phyloP scores from a whole-genome alignment of 305 asterid species.

The Rubia occidens region DNA sequence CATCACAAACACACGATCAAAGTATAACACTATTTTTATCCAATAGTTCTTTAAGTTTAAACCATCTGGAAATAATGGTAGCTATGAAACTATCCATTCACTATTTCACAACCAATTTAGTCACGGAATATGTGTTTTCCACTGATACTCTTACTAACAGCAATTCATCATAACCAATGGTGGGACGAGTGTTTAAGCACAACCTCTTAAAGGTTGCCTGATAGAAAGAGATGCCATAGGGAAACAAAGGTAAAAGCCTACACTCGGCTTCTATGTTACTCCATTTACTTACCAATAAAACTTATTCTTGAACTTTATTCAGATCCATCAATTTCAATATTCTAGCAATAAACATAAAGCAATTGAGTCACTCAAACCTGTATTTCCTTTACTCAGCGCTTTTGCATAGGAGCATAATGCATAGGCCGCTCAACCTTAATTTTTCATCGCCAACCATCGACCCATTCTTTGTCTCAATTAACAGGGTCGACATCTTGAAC shows the following conservation, averaged over 20 bases:
- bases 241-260: background rate
- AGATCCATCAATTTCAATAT: background rate
- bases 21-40: background rate
- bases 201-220: background rate
- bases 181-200: background rate
- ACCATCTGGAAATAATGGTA: background rate
- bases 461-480: conserved; percentile 66
- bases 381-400: conserved; percentile 52
- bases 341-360: background rate
- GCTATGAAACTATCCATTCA: background rate
- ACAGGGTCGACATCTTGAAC: conserved; percentile 78
- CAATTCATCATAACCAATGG: background rate
- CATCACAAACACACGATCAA: background rate
- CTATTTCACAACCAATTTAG: background rate
- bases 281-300: background rate
- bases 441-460: conserved; percentile 62
- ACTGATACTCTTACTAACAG: background rate
- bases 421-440: conserved; percentile 70
- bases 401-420: conserved; percentile 76
- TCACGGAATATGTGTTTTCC: background rate
- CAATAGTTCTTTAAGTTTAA: background rate
- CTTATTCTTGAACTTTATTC: background rate
- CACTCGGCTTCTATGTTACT: background rate
- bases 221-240: background rate
- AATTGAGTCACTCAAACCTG: conserved; percentile 37